Conservation (phyloP, 1,139 yeast genomes). For the Candida pseudoviswanathii region DNA sequence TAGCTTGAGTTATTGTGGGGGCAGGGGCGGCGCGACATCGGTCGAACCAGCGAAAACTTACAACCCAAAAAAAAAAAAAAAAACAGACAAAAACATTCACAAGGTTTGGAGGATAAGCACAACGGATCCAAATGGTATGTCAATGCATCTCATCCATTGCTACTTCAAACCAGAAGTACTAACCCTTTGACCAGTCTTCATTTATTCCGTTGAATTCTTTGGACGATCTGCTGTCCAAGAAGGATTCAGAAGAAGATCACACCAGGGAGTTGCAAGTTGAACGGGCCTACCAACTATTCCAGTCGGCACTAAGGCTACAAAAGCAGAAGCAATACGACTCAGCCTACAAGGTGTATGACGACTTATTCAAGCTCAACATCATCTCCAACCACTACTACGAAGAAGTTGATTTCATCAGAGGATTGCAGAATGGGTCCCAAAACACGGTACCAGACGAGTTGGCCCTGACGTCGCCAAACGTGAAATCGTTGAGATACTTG, state of each 20-base stretch:
- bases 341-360: slow-evolving; percentile 60
- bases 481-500: slow-evolving; percentile 72
- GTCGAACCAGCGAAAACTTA: no score
- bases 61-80: neutral
- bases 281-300: slow-evolving; percentile 77
- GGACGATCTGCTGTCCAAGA: slow-evolving; percentile 63
- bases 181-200: slow-evolving; percentile 44
- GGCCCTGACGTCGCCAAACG: slow-evolving; percentile 61
- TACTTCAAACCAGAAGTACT: neutral
- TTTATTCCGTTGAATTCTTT: slow-evolving; percentile 80
- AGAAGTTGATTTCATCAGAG: slow-evolving; percentile 40
- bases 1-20: no score
- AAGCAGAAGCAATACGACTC: slow-evolving; percentile 46
- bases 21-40: no score
- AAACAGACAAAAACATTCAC: neutral
- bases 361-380: slow-evolving; percentile 68
- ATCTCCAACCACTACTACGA: slow-evolving; percentile 53
- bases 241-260: slow-evolving; percentile 77
- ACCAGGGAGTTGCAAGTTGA: slow-evolving; percentile 88
- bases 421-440: slow-evolving; percentile 42
- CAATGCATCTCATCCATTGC: no score
- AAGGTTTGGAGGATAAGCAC: neutral
- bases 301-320: slow-evolving; percentile 67
- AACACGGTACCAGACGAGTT: slow-evolving; percentile 43
- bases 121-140: slow-evolving; percentile 5